Evolutionary conservation across 2,329 filamentous ascomycete species (phyloP), one percentile per base, ranked within the genome.

Genomic region (Mollisia scopiformis): DNA sequence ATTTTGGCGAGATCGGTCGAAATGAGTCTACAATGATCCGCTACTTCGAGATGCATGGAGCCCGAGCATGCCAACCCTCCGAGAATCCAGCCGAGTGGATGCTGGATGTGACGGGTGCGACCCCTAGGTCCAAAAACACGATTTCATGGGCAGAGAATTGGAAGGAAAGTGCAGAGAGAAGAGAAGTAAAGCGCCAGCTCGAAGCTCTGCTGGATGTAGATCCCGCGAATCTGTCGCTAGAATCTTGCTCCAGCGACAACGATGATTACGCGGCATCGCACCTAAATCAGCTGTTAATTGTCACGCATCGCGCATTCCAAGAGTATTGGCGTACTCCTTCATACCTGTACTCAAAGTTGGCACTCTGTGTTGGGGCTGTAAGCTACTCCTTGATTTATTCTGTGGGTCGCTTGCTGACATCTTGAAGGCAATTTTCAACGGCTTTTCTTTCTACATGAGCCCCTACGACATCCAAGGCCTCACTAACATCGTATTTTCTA

Each of bases 61-160:
- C 85, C 1, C 79, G 79, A 33, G 71, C 79, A 21, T 93, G 90
- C 73, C 88, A 86, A 1, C 69, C 78, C 1, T 84, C 84, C 8
- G 88, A 88, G 30, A 95, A 94, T 76, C 91, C 90, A 3, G 91
- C 91, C 25, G 91, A 93, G 74, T 92, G 88, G 88, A 91, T 93
- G 88, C 74, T 84, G 3, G 80, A 84, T 52, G 80, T 75, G 5
- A 82, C 88, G 30, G 85, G 86, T 4, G 82, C 62, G n/a, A 59
- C 79, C 13, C 82, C 88, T 25, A 86, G 86, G 2, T 85, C 83
- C 60, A 84, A 86, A 59, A 74, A 79, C 6, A 84, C 83, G 1
- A 79, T 85, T 63, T 85, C 89, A 66, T 90, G 86, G 86, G 80
- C 75, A 1, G 80, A 88, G 35, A 78, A 83, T 0, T 89, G 87